Base-by-base conservation (phyloP, 495 filamentous ascomycete genomes). In the Penicillium salamii region DNA sequence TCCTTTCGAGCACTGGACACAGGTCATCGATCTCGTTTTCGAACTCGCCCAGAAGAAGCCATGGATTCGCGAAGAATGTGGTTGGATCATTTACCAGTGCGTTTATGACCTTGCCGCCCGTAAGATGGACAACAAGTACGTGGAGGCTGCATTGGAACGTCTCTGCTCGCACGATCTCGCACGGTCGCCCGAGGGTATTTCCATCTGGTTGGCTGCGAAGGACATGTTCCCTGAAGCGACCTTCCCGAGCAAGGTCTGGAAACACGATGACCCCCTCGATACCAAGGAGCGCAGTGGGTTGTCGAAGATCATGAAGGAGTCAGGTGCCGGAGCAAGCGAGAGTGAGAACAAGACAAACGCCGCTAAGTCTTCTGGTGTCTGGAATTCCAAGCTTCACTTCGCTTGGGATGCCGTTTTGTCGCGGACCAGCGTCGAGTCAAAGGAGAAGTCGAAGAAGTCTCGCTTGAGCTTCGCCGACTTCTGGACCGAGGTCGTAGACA, bases 61-160 rank as follows among this genome's bases (percentile, higher is more conserved):
- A 7, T 97, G 93, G 95, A 78, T 98, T 46, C 80, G 87, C 49
- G 85, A 93, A 62, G 87, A 92, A 61, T 93, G 89, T 56, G 89
- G 88, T 11, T 89, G 81, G 78, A 77, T 93, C 26, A 46, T 86
- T 5, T 78, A 75, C 46, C 67, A 76, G 23, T 69, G 66, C 46
- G 46, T 82, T 18, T 67, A 71, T 24, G 71, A 69, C n/a, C 57
- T 79, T 20, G 59, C 66, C 2, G 47, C 70, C 1, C 60, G 68
- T 31, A 52, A 71, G n/a, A 55, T 67, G 14, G 65, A 70, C 18
- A 40, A 42, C 23, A 67, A 72, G 34, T 79, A 78, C 26, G 78
- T 82, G 13, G 77, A 85, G 50, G 66, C 69, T 18, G 80, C 87
- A 0, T 70, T 96, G 47, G 70, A 84, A 42, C 76, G 70, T 12